Conservation (phyloP, 805 yeast species). For the Metschnikowia gelsemii region DNA sequence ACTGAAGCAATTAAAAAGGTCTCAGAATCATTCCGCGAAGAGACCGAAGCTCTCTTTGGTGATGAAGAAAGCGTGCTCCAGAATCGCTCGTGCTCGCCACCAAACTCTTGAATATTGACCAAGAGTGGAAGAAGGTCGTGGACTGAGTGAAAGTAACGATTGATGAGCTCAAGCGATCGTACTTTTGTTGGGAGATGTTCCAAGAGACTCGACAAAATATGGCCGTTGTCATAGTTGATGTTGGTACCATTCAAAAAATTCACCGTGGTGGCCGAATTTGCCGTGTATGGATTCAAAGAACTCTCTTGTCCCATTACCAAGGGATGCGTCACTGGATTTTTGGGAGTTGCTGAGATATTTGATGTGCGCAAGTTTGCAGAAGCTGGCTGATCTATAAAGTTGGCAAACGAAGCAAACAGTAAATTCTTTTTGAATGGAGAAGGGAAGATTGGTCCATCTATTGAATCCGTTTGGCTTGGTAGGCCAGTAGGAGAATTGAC, state of each 20-base stretch:
- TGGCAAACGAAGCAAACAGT: conserved; percentile 11
- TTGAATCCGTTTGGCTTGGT: no score
- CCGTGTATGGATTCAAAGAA: conserved; percentile 30
- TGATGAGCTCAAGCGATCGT: conserved; percentile 47
- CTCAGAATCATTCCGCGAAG: conserved; percentile 16
- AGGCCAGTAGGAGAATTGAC: no score
- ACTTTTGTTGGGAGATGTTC: conserved; percentile 39
- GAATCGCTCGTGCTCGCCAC: conserved; percentile 46
- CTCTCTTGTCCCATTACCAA: conserved; percentile 15
- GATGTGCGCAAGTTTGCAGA: conserved; percentile 4
- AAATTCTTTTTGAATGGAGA: background rate
- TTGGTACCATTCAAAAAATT: conserved; percentile 42
- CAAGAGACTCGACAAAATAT: conserved; percentile 37
- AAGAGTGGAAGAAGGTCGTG: conserved; percentile 56
- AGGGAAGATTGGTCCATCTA: no score
- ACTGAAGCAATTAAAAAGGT: conserved; percentile 41
- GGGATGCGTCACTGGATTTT: background rate
- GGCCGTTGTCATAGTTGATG: conserved; percentile 35
- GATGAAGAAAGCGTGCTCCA: conserved; percentile 39
- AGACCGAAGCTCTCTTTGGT: background rate
- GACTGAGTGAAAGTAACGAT: conserved; percentile 50
- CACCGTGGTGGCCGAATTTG: conserved; percentile 35
- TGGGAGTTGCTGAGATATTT: background rate
- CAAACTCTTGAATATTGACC: conserved; percentile 45
- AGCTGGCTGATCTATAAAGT: conserved; percentile 20